These are phyloP conservation scores for Kluyveromyces marxianus DNA, from an alignment of 1,139 yeast species.

Conservation along the genomic window DNA sequence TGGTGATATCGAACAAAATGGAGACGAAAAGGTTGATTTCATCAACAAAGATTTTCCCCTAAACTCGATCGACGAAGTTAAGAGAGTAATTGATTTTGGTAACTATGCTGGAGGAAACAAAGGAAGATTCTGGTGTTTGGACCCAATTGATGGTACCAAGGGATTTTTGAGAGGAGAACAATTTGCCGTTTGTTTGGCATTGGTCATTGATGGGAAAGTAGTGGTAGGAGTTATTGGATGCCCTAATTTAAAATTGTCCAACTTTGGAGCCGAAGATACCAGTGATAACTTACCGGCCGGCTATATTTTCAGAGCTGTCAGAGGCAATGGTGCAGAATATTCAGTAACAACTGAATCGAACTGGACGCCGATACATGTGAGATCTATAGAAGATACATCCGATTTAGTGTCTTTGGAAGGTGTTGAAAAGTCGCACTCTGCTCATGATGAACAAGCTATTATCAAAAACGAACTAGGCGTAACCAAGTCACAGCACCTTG, in stretches of 20 bases:
- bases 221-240: constrained; percentile 92
- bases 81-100: constrained; percentile 69
- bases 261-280: constrained; percentile 28
- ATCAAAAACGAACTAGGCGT: constrained; percentile 62
- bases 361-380: constrained; percentile 32
- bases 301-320: constrained; percentile 58
- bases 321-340: constrained; percentile 66
- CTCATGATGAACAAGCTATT: constrained; percentile 76
- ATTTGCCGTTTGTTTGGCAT: constrained; percentile 89
- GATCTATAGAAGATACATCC: constrained; percentile 31
- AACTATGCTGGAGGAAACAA: constrained; percentile 64
- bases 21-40: constrained; percentile 28
- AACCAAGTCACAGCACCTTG: constrained; percentile 57
- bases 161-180: constrained; percentile 95
- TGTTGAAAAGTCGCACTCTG: constrained; percentile 94
- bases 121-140: constrained; percentile 94
- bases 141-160: constrained; percentile 97
- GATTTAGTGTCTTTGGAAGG: constrained; percentile 72
- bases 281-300: constrained; percentile 22
- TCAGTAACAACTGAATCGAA: constrained; percentile 35
- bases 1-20: constrained; percentile 6
- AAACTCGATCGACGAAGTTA: constrained; percentile 41
- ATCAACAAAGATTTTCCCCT: constrained; percentile 33
- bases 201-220: constrained; percentile 78
- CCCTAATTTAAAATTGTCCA: constrained; percentile 54